Conservation (phyloP, 2,329 filamentous ascomycete species). For the Trichoderma breve region DNA sequence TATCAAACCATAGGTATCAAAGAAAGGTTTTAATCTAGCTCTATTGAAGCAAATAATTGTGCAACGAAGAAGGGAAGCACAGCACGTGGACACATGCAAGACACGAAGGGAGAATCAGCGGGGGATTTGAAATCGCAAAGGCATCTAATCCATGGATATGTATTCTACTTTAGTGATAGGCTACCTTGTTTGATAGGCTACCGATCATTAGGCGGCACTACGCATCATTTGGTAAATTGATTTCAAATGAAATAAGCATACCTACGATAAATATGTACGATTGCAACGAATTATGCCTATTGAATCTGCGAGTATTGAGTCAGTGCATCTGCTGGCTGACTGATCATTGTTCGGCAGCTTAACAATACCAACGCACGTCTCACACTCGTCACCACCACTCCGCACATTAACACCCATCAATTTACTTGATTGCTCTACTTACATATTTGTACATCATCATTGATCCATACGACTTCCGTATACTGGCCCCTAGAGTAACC, state of each 20-base stretch:
- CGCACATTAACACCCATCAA: not conserved
- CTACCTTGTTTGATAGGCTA: too few species aligned
- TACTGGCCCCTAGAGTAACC: not conserved
- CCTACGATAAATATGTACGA: not conserved
- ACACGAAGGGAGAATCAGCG: too few species aligned
- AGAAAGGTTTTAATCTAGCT: too few species aligned
- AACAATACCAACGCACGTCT: not conserved
- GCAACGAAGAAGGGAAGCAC: too few species aligned
- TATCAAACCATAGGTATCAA: too few species aligned
- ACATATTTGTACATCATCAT: not conserved
- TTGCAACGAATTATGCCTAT: not conserved
- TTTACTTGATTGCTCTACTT: not conserved
- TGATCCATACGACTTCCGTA: not conserved
- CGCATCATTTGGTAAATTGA: not conserved
- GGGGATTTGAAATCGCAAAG: too few species aligned
- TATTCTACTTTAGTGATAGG: too few species aligned
- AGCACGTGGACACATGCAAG: too few species aligned
- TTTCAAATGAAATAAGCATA: not conserved
- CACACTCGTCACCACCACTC: not conserved
- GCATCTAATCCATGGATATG: too few species aligned
- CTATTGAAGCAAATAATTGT: too few species aligned
- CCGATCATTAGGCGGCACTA: too few species aligned
- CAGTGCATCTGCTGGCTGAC: not conserved
- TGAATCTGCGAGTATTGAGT: not conserved
- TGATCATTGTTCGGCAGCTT: not conserved